These are phyloP conservation scores for Nakataea oryzae DNA, from an alignment of 2,329 filamentous ascomycete genomes.

Conservation along the genomic window DNA sequence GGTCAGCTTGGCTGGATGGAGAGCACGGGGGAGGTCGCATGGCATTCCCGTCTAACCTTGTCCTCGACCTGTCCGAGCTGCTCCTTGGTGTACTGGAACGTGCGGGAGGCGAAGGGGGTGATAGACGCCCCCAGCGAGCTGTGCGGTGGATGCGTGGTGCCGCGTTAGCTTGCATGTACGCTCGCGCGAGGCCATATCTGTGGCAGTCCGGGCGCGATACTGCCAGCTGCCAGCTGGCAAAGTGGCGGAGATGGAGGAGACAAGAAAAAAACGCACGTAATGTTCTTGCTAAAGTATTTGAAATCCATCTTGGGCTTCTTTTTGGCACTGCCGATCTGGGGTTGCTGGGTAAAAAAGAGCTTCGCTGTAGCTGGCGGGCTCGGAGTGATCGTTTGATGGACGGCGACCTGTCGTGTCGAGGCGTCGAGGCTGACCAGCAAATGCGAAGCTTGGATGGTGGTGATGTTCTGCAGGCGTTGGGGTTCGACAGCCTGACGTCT, in stretches of 20 bases:
- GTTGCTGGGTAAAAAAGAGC: not conserved
- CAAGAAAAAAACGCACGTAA: constrained; percentile 29
- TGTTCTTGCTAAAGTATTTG: constrained; percentile 45
- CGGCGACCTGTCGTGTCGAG: not conserved
- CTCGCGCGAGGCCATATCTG: not conserved
- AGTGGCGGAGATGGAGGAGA: not conserved
- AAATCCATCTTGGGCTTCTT: constrained; percentile 38
- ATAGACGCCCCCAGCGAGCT: constrained; percentile 64
- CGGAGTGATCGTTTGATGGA: constrained; percentile 1
- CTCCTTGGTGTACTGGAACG: constrained; percentile 96
- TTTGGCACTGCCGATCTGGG: not conserved
- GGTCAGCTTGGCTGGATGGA: not conserved
- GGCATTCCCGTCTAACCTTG: constrained; percentile 48
- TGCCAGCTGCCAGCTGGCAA: not conserved
- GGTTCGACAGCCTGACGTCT: not conserved
- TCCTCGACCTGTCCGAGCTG: constrained; percentile 91
- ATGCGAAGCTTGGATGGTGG: not conserved
- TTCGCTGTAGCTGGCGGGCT: not conserved
- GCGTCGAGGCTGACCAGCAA: not conserved
- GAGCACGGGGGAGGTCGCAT: not conserved
- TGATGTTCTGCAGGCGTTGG: not conserved
- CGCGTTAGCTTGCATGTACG: not conserved
- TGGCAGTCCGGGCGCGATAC: not conserved
- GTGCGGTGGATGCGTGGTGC: constrained; percentile 14
- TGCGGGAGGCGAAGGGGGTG: constrained; percentile 86